phyloP scores from a whole-genome alignment of 352 stramenopile genomes.

The Phytopythium boreale region DNA sequence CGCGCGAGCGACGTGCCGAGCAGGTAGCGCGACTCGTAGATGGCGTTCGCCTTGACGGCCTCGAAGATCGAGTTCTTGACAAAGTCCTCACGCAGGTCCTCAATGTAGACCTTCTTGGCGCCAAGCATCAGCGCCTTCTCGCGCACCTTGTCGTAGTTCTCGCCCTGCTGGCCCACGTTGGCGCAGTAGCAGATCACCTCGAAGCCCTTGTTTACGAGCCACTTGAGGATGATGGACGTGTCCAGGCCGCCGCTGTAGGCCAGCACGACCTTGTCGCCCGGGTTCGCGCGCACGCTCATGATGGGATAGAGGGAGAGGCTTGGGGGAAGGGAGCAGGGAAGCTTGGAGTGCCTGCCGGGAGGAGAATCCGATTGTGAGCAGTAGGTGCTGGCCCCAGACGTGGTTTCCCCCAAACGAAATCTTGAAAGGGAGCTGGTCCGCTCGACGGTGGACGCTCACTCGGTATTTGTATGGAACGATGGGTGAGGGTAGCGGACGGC shows the following conservation, averaged over 20 bases:
- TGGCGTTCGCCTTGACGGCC: conserved; percentile 95
- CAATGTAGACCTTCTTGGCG: conserved; percentile 91
- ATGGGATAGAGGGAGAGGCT: conserved; percentile 6
- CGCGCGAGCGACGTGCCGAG: conserved; percentile 97
- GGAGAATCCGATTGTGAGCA: conserved; percentile 43
- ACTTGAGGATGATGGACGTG: conserved; percentile 99
- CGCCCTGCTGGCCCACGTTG: conserved; percentile 97
- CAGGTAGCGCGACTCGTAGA: conserved; percentile 98
- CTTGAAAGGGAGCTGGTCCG: not conserved
- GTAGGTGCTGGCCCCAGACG: too few species aligned
- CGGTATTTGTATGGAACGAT: conserved; percentile 4
- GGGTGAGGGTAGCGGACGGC: not conserved
- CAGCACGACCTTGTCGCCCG: conserved; percentile 92
- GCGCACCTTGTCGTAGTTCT: conserved; percentile 94
- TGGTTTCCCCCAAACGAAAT: too few species aligned
- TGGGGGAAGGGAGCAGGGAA: not conserved
- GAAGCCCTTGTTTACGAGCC: conserved; percentile 97
- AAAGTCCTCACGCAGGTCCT: conserved; percentile 97
- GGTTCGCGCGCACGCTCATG: conserved; percentile 72
- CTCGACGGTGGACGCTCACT: not conserved
- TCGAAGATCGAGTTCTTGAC: conserved; percentile 94
- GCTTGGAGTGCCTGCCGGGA: conserved; percentile 8
- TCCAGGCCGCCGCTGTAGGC: conserved; percentile 97
- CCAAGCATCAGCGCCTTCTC: conserved; percentile 85
- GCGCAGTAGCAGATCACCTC: conserved; percentile 99